Conservation (phyloP, 306 rosid species). For the Fragaria iinumae region DNA sequence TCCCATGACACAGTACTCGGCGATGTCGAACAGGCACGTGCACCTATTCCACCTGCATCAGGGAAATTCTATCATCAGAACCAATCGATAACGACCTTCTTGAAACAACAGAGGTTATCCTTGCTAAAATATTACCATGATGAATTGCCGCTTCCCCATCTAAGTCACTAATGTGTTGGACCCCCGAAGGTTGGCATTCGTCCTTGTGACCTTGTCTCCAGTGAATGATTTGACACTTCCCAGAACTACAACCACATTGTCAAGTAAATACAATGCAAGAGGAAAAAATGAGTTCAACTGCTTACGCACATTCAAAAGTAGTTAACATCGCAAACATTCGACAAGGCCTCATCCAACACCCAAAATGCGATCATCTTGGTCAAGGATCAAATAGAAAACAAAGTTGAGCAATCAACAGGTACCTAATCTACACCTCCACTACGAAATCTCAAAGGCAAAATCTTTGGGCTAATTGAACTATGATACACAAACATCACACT, state of each 20-base stretch:
- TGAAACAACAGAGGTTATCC: conserved; percentile 11
- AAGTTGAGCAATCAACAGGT: not conserved
- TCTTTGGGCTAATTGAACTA: not conserved
- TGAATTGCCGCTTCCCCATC: conserved; percentile 15
- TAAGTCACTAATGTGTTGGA: conserved; percentile 28
- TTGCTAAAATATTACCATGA: conserved; percentile 36
- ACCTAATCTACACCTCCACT: not conserved
- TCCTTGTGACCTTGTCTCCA: conserved; percentile 88
- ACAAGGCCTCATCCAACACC: not conserved
- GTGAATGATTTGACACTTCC: conserved; percentile 82
- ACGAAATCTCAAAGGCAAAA: not conserved
- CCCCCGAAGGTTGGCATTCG: conserved; percentile 52
- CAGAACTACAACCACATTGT: conserved; percentile 58
- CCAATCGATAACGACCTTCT: conserved; percentile 23
- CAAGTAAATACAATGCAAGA: conserved; percentile 9
- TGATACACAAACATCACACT: not conserved
- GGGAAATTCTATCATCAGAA: conserved; percentile 30
- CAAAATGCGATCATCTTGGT: not conserved
- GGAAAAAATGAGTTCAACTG: too few species aligned
- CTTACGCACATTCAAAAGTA: not conserved
- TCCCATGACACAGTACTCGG: conserved; percentile 22
- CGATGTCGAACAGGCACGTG: conserved; percentile 26
- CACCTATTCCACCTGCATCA: conserved; percentile 41
- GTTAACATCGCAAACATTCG: not conserved
- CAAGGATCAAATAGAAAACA: not conserved